Conservation (phyloP, 176 grass and related monocot genomes). For the Rhynchospora pubera region DNA sequence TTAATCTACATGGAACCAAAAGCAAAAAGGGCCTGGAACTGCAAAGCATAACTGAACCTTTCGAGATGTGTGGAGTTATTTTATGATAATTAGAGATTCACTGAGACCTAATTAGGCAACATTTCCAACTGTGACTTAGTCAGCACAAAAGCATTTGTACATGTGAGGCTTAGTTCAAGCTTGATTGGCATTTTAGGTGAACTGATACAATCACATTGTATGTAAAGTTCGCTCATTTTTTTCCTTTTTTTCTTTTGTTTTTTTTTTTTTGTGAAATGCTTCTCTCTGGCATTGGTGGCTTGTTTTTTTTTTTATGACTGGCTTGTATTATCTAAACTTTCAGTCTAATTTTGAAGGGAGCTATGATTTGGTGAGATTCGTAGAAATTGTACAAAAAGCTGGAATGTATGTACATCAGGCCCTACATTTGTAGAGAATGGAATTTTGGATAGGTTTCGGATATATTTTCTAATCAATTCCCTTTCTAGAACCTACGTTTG, state of each 20-base stretch:
- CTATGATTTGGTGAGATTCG: slow-evolving; percentile 96
- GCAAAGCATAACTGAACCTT: not conserved
- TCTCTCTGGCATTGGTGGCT: not conserved
- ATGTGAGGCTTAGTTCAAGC: not conserved
- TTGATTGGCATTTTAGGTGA: not conserved
- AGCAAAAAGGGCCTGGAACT: not conserved
- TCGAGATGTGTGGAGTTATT: not conserved
- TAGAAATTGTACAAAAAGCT: slow-evolving; percentile 76
- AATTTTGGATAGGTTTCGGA: slow-evolving; percentile 72
- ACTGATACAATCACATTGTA: not conserved
- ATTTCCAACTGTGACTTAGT: not conserved
- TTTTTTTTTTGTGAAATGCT: not conserved
- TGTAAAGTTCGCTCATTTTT: not conserved
- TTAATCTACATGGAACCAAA: not conserved
- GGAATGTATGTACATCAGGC: slow-evolving; percentile 89
- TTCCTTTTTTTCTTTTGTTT: too few species aligned
- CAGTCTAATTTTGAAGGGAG: slow-evolving; percentile 98
- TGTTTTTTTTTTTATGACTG: slow-evolving; percentile 1
- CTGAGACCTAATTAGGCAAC: not conserved
- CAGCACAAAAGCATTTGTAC: not conserved
- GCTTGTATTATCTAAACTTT: slow-evolving; percentile 23
- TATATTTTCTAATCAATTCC: not conserved
- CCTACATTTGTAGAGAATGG: slow-evolving; percentile 98
- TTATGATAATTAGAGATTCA: not conserved
- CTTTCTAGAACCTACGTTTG: not conserved